Base-by-base conservation (phyloP, 306 rosid genomes). In the Styphnolobium japonicum region DNA sequence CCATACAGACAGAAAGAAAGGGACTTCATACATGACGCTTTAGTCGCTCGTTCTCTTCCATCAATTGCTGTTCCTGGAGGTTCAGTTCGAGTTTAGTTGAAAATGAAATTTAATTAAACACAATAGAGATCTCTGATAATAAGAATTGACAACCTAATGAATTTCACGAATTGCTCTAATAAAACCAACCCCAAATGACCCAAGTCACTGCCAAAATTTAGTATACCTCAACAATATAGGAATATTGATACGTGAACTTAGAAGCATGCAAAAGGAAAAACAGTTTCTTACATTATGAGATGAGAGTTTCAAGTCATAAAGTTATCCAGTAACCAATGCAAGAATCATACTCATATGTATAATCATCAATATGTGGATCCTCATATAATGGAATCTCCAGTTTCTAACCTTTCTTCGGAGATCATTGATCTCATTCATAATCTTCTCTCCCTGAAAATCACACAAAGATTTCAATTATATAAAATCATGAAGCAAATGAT, bases 321-420 rank as follows among this genome's bases (percentile, higher is more conserved):
- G 22, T 39, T 3, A 31, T 29, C 3, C 5, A 61, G 43, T 55
- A 71, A 52, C 51, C 27, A 39, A 22, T 22, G 36, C 6, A 23
- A 39, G 34, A 34, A 57, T 14, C 11, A 2, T n/a, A n/a, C n/a
- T n/a, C n/a, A n/a, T 1, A 16, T 56, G 55, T 9, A 63, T 16
- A 46, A 48, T 65, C n/a, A 36, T 63, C 33, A 34, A 21, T 67
- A 19, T 10, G 22, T 43, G 10, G 21, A 42, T n/a, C 3, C 57
- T 27, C n/a, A 56, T 14, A 37, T 0, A 23, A 70, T n/a, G 18
- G 33, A 52, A 79, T 19, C 21, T 31, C 48, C 12, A 57, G 49
- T 72, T 75, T 60, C 96, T 76, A 10, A 92, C 99, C 97, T 93
- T 95, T 84, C 39, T 87, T 81, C 93, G 92, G 57, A 92, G 98